phyloP scores from a whole-genome alignment of 148 eudicot species.

The Cornus suecica region DNA sequence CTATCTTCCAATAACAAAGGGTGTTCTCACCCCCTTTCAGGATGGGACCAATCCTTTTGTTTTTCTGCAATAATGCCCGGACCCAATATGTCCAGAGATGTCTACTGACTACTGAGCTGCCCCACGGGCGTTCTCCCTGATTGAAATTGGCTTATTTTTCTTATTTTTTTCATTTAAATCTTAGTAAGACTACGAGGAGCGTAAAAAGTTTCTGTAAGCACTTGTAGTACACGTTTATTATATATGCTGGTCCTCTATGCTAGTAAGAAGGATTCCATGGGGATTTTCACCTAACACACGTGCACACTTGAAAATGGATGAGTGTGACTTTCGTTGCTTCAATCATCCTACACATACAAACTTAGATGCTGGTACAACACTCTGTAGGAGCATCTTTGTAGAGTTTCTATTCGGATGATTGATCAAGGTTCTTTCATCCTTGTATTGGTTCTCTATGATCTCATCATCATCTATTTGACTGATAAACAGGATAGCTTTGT shows the following conservation, averaged over 20 bases:
- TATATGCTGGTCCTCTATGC: not conserved
- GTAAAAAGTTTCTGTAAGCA: not conserved
- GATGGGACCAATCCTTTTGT: no score
- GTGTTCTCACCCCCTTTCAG: no score
- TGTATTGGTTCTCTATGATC: not conserved
- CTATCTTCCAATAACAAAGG: no score
- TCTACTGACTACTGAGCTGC: no score
- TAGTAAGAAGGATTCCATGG: not conserved
- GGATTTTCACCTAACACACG: no score
- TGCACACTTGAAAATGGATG: not conserved
- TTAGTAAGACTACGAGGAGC: not conserved
- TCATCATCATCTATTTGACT: not conserved
- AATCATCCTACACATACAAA: not conserved
- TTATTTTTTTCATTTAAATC: not conserved
- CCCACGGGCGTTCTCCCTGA: not conserved
- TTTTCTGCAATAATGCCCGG: no score
- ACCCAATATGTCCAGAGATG: no score
- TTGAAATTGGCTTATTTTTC: not conserved
- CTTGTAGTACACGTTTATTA: not conserved
- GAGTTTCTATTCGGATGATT: not conserved
- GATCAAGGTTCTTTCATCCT: not conserved
- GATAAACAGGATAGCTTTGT: not conserved
- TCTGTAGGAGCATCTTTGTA: not conserved
- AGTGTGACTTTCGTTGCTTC: not conserved
- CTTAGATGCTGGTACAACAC: not conserved